Evolutionary conservation across 768 basidiomycete genomes (phyloP).

Genomic region (Stropharia rugosoannulata): DNA sequence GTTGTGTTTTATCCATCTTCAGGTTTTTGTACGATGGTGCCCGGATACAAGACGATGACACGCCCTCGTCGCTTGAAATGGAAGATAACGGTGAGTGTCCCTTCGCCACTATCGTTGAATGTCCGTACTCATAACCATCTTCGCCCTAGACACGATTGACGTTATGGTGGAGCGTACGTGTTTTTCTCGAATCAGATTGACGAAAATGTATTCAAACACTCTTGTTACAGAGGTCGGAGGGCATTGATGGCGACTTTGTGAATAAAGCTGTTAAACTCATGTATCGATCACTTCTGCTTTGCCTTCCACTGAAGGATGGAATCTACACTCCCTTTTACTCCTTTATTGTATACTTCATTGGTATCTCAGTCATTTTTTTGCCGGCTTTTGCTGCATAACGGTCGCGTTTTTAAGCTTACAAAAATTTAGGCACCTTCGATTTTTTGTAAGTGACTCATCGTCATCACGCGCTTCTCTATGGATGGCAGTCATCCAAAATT

Average conservation of each 20-base stretch:
- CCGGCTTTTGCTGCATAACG: not conserved
- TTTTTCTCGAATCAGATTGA: not conserved
- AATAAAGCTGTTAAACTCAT: slow-evolving; percentile 11
- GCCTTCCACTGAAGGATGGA: not conserved
- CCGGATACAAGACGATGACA: slow-evolving; percentile 87
- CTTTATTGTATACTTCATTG: slow-evolving; percentile 1
- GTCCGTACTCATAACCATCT: slow-evolving; percentile 6
- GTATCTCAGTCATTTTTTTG: slow-evolving; percentile 1
- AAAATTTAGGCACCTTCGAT: not conserved
- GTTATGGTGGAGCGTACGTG: slow-evolving; percentile 89
- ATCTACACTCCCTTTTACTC: slow-evolving; percentile 3
- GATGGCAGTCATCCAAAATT: too few relatives aligned
- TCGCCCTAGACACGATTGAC: slow-evolving; percentile 78
- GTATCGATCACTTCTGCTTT: slow-evolving; percentile 9
- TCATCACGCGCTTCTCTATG: too few relatives aligned
- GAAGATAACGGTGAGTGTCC: slow-evolving; percentile 73
- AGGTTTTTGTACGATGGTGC: slow-evolving; percentile 92
- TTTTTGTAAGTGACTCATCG: too few relatives aligned
- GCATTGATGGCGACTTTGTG: slow-evolving; percentile 12
- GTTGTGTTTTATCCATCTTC: not conserved
- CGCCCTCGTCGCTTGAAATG: slow-evolving; percentile 82
- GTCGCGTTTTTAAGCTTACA: not conserved
- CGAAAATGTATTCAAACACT: slow-evolving; percentile 6
- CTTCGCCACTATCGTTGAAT: not conserved
- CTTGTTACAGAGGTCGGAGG: slow-evolving; percentile 45